Percentiles rank a stretch among this genome's conserved stretches.
Evolutionary conservation across 192 early-diverging fungal species (phyloP).

Genomic region (Funneliformis geosporum): DNA sequence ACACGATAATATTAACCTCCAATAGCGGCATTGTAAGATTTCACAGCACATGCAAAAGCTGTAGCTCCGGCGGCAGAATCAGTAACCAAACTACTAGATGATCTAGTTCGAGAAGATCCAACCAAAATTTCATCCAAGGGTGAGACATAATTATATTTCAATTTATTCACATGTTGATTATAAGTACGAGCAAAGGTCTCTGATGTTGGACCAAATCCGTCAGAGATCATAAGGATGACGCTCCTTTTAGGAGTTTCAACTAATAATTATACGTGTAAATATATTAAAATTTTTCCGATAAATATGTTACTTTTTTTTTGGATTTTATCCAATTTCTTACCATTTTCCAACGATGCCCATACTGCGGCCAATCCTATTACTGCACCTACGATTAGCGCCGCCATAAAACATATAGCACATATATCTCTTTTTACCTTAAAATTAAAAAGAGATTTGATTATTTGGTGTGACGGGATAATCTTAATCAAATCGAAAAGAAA

Average conservation of each 20-base stretch:
- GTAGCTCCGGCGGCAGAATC: constrained; percentile 98
- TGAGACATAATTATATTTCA: constrained; percentile 48
- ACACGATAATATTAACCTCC: constrained; percentile 51
- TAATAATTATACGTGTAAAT: neutral
- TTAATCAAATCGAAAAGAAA: neutral
- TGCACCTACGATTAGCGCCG: neutral
- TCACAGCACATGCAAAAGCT: constrained; percentile 87
- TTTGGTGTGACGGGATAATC: neutral
- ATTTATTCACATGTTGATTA: constrained; percentile 63
- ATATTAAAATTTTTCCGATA: neutral
- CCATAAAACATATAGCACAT: neutral
- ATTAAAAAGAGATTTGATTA: neutral
- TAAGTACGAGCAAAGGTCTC: constrained; percentile 86
- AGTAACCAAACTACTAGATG: constrained; percentile 79
- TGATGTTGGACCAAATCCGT: constrained; percentile 95
- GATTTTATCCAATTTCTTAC: neutral
- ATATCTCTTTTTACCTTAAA: neutral
- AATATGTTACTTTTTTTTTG: neutral
- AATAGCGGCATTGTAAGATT: constrained; percentile 95
- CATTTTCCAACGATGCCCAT: neutral
- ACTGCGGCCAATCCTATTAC: neutral
- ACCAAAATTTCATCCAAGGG: constrained; percentile 74
- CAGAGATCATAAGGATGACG: constrained; percentile 92
- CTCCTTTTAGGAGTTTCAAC: constrained; percentile 55
- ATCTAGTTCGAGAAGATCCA: constrained; percentile 89